Conservation (phyloP, 768 basidiomycete species). For the Polyporus arcularius region DNA sequence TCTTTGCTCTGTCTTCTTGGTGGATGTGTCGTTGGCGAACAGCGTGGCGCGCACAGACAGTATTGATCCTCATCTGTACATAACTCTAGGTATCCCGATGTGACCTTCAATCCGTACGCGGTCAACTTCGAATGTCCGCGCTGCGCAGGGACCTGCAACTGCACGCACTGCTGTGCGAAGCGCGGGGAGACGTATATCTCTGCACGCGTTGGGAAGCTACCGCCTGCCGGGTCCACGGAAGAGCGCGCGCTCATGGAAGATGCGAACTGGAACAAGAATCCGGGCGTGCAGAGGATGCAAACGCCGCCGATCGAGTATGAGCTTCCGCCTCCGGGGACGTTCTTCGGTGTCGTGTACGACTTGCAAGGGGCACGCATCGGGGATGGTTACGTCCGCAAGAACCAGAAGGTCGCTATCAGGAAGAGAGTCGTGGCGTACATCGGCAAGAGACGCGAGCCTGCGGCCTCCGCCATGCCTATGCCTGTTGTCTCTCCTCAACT, state of each 20-base stretch:
- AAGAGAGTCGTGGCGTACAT: constrained; percentile 9
- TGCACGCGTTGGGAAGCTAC: constrained; percentile 7
- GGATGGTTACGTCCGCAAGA: constrained; percentile 6
- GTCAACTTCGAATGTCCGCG: constrained; percentile 43
- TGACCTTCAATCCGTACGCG: constrained; percentile 35
- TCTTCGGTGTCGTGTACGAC: constrained; percentile 6
- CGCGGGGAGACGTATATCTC: constrained; percentile 51
- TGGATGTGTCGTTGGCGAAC: not conserved
- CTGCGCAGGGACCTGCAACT: constrained; percentile 50
- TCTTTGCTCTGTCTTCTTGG: too few species aligned
- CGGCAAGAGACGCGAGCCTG: constrained; percentile 3
- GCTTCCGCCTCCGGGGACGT: constrained; percentile 3
- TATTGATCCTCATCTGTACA: not conserved
- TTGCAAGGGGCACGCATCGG: constrained; percentile 13
- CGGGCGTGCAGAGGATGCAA: not conserved
- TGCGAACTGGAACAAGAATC: not conserved
- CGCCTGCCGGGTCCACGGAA: constrained; percentile 10
- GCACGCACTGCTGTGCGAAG: constrained; percentile 43
- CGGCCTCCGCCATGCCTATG: not conserved
- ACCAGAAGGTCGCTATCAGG: constrained; percentile 6
- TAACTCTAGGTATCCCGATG: constrained; percentile 38
- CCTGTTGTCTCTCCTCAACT: not conserved
- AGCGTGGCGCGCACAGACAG: not conserved
- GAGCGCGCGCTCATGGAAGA: constrained; percentile 1
- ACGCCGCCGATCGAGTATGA: too few species aligned